Base-by-base conservation (phyloP, 176 grass and related monocot genomes). In the Carex cristatella region DNA sequence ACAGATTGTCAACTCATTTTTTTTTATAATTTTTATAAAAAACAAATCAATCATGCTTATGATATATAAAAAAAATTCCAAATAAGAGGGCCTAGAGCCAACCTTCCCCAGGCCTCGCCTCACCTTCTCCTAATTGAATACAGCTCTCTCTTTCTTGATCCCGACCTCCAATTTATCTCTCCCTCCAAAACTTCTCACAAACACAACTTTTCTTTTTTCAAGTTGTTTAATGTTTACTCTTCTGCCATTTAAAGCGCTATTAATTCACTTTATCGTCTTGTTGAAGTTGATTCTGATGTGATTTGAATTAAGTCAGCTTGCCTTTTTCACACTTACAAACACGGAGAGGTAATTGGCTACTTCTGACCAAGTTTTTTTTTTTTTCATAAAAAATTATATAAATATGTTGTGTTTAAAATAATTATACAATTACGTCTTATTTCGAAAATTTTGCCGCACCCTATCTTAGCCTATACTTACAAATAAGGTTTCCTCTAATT, bases 21-120 rank as follows among this genome's bases (percentile, higher is more conserved):
- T 23, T 23, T 23, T 23, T 23, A 23, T 23, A 23, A 23, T 23
- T 23, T 23, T 23, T 23, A 23, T 23, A 23, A 23, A 23, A 23
- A 23, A 23, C 23, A 23, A 23, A 23, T 23, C 23, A 23, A 23
- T 23, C 23, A 23, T 23, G 23, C 23, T 23, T 23, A 23, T 23
- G 23, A 23, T 23, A 0, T 23, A 23, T 23, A 23, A 23, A 23
- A 23, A 23, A 23, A 23, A 23, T 23, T 23, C 23, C 42, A 28
- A 73, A 42, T 48, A n/a, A 77, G 23, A 77, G 49, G 0, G 19
- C 30, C 73, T 33, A 56, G 51, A 78, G 27, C 27, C 13, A 78
- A 30, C 74, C 74, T 78, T 78, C 51, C 74, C 74, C 49, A 78
- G 73, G 7, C 19, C 71, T 54, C 23, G 55, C 71, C 71, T 75